Evolutionary conservation across 2,329 filamentous ascomycete genomes (phyloP).

Genomic region (Alternaria novae-zelandiae): DNA sequence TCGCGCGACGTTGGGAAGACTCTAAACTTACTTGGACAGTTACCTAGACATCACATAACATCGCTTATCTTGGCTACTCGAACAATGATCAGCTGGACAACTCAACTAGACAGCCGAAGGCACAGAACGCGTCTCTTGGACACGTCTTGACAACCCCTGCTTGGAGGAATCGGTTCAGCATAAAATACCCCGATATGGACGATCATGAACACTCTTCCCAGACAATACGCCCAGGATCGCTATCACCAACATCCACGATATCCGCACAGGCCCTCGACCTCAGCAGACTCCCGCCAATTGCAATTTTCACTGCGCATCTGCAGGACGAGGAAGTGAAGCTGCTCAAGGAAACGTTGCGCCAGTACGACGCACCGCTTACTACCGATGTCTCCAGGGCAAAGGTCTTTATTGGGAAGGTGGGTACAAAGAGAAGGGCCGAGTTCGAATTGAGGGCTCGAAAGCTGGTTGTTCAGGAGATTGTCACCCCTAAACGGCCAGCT

Average conservation of each 20-base stretch:
- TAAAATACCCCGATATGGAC: constrained; percentile 25
- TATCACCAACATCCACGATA: constrained; percentile 24
- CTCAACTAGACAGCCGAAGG: constrained; percentile 18
- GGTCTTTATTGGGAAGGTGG: constrained; percentile 76
- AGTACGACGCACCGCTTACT: constrained; percentile 65
- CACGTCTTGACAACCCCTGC: constrained; percentile 38
- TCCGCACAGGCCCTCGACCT: constrained; percentile 45
- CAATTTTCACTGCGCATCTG: constrained; percentile 75
- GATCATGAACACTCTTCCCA: constrained; percentile 28
- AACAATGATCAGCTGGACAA: constrained; percentile 26
- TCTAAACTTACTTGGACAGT: neutral
- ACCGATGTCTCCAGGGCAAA: constrained; percentile 74
- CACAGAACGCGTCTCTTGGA: constrained; percentile 30
- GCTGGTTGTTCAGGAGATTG: constrained; percentile 63
- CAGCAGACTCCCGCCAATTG: constrained; percentile 67
- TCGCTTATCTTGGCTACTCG: constrained; percentile 9
- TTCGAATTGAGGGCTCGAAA: constrained; percentile 77
- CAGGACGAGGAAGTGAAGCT: constrained; percentile 66
- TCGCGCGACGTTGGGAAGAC: neutral
- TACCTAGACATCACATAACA: neutral
- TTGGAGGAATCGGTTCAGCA: constrained; percentile 29
- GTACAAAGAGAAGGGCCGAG: constrained; percentile 71
- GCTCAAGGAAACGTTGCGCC: constrained; percentile 68
- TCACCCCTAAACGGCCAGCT: constrained; percentile 24
- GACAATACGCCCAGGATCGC: constrained; percentile 22